Conservation (phyloP, 768 basidiomycete species). For the Suillus americanus region DNA sequence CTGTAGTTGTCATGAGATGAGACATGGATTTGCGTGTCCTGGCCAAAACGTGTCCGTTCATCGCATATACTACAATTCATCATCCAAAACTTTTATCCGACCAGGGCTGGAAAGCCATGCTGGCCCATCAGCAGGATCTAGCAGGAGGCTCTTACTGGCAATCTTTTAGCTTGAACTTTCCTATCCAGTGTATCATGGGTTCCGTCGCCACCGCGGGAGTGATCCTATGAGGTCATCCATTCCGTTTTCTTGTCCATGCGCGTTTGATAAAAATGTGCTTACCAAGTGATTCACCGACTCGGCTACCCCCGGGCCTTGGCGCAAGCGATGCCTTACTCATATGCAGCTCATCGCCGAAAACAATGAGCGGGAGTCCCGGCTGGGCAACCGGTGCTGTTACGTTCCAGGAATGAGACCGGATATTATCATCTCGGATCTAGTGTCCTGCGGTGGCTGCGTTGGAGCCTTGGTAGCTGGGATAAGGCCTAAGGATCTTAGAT, state of each 20-base stretch:
- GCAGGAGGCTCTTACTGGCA: neutral
- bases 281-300: neutral
- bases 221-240: neutral
- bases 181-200: neutral
- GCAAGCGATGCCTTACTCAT: neutral
- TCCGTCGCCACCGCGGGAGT: neutral
- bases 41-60: neutral
- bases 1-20: neutral
- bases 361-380: neutral
- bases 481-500: neutral
- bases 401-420: neutral
- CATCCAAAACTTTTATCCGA: neutral
- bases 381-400: neutral
- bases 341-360: neutral
- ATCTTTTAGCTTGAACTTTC: neutral
- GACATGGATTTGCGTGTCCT: neutral
- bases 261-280: neutral
- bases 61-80: neutral
- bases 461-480: neutral
- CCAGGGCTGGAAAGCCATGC: neutral
- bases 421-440: slow-evolving; percentile 1
- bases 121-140: neutral
- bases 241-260: neutral
- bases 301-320: neutral
- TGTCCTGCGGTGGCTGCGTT: neutral